Percentiles rank a stretch among this genome's conserved stretches.
phyloP scores from a whole-genome alignment of 148 eudicot genomes.

The Fallopia convolvulus region DNA sequence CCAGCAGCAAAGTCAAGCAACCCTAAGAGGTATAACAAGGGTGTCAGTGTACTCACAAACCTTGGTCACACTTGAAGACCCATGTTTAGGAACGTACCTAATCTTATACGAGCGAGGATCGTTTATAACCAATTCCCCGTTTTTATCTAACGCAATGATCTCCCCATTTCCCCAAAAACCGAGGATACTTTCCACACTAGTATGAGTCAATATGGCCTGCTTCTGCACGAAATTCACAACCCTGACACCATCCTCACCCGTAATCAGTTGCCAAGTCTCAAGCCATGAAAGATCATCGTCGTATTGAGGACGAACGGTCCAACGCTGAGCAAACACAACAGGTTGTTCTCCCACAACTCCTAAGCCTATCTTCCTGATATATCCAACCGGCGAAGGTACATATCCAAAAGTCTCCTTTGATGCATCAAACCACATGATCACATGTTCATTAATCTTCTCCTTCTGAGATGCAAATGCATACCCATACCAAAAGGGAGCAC shows the following conservation, averaged over 20 bases:
- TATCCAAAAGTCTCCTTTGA: background rate
- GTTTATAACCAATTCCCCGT: constrained; percentile 8
- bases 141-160: constrained; percentile 8
- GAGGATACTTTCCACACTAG: background rate
- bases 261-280: constrained; percentile 15
- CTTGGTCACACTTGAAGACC: constrained; percentile 10
- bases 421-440: background rate
- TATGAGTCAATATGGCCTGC: background rate
- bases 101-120: background rate
- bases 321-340: constrained; percentile 10
- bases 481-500: too few species aligned
- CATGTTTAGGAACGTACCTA: constrained; percentile 11
- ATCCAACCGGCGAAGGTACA: background rate
- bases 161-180: constrained; percentile 15
- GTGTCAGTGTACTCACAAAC: constrained; percentile 16
- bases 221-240: constrained; percentile 8
- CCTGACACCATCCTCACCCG: background rate
- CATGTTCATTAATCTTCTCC: background rate
- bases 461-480: background rate
- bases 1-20: background rate
- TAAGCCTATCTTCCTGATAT: background rate
- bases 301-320: background rate
- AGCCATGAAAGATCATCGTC: background rate
- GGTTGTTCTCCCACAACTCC: background rate
- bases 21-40: background rate